phyloP scores from a whole-genome alignment of 1,284 basidiomycete genomes.

The Taiwanofungus camphoratus region DNA sequence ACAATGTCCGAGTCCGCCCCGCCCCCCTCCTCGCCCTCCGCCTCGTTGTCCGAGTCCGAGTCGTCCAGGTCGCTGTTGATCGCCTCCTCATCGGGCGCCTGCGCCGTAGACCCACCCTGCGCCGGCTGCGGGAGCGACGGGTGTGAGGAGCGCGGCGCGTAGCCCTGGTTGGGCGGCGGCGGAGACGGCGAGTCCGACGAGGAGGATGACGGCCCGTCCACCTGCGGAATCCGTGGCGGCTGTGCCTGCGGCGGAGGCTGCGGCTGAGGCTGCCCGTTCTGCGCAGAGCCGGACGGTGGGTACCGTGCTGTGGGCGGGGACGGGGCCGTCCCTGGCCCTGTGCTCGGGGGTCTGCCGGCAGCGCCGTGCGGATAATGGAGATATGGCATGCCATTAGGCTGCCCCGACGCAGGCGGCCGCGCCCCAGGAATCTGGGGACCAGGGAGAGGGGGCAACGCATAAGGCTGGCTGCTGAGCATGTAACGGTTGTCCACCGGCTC shows the following conservation, averaged over 20 bases:
- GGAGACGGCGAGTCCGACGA: slow-evolving; percentile 60
- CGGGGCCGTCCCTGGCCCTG: slow-evolving; percentile 19
- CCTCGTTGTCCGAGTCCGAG: slow-evolving; percentile 77
- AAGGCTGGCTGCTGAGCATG: slow-evolving; percentile 45
- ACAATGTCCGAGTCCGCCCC: slow-evolving; percentile 85
- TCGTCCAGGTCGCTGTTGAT: slow-evolving; percentile 98
- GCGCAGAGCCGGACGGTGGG: too few species aligned
- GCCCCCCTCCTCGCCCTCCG: slow-evolving; percentile 65
- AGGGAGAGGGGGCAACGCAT: slow-evolving; percentile 56
- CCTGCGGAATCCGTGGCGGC: slow-evolving; percentile 54
- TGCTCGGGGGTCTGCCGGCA: slow-evolving; percentile 1
- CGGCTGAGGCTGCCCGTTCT: too few species aligned
- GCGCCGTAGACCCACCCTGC: slow-evolving; percentile 25
- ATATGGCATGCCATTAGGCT: slow-evolving; percentile 34
- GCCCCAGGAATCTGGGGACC: slow-evolving; percentile 53
- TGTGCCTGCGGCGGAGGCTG: slow-evolving; percentile 9
- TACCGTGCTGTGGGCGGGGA: slow-evolving; percentile 25
- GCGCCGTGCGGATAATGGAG: slow-evolving; percentile 8
- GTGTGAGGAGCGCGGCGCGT: slow-evolving; percentile 48
- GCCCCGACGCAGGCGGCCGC: too few species aligned
- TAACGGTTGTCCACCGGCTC: slow-evolving; percentile 65
- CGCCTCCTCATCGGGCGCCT: slow-evolving; percentile 63
- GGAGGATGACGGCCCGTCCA: slow-evolving; percentile 53
- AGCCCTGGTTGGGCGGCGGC: slow-evolving; percentile 47
- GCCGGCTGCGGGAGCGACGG: slow-evolving; percentile 32